phyloP scores from a whole-genome alignment of 306 rosid genomes.

The Cucumis hystrix region DNA sequence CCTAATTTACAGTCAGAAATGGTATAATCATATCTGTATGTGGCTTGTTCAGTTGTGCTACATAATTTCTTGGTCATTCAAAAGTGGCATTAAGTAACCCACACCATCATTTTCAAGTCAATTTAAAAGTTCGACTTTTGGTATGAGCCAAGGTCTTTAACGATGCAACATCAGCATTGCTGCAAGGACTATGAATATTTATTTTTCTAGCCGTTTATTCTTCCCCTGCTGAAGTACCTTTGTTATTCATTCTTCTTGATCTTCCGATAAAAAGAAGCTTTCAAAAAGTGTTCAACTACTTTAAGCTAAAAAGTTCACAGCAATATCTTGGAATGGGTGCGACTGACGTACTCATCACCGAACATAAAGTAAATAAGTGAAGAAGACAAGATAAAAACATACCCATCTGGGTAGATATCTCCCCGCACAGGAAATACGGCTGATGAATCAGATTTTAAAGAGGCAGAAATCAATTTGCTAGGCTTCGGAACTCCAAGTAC shows the following conservation, averaged over 20 bases:
- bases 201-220: background rate
- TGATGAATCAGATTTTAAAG: slow-evolving; percentile 24
- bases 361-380: background rate
- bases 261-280: background rate
- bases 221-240: background rate
- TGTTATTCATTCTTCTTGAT: background rate
- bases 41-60: background rate
- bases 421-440: slow-evolving; percentile 59
- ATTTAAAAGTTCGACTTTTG: background rate
- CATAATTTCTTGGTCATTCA: background rate
- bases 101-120: background rate
- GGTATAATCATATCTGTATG: background rate
- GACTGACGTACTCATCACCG: background rate
- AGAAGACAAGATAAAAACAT: background rate
- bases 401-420: slow-evolving; percentile 72
- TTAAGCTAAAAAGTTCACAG: background rate
- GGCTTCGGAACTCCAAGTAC: background rate
- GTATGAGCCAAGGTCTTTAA: background rate
- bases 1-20: background rate
- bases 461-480: slow-evolving; percentile 21
- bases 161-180: background rate
- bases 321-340: background rate
- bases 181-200: background rate
- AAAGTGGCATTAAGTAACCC: background rate
- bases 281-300: background rate